phyloP scores from a whole-genome alignment of 2,329 filamentous ascomycete species.

The Exophiala lecanii-corni region DNA sequence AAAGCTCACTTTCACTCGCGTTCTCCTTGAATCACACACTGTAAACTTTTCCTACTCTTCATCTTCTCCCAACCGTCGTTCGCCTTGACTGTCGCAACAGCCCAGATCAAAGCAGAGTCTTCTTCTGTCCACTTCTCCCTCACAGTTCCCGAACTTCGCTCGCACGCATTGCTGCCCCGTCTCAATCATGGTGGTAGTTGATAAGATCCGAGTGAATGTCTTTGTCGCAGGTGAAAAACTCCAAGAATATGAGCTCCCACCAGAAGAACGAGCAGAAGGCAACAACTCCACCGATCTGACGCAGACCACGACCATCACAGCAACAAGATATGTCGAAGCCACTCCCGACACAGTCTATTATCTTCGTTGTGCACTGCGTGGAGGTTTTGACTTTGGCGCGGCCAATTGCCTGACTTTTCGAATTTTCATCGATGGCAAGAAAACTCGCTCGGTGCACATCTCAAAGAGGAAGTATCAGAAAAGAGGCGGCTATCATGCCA shows the following conservation, averaged over 20 bases:
- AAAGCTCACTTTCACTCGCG: too few species aligned
- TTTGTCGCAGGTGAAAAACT: neutral
- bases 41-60: too few species aligned
- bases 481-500: neutral
- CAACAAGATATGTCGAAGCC: conserved; percentile 10
- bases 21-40: too few species aligned
- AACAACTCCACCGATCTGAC: neutral
- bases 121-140: too few species aligned
- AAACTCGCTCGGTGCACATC: neutral
- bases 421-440: conserved; percentile 4
- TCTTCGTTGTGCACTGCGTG: neutral
- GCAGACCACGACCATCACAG: neutral
- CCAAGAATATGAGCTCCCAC: conserved; percentile 1
- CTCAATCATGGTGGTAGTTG: neutral
- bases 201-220: neutral
- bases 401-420: neutral
- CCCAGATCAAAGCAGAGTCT: too few species aligned
- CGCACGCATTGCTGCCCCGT: too few species aligned
- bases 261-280: neutral
- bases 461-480: neutral
- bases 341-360: conserved; percentile 2
- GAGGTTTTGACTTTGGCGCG: neutral
- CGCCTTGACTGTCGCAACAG: too few species aligned
- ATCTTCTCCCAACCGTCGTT: too few species aligned
- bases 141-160: too few species aligned